phyloP scores from a whole-genome alignment of 331 rosid species.

The Rhamnella rubrinervis region DNA sequence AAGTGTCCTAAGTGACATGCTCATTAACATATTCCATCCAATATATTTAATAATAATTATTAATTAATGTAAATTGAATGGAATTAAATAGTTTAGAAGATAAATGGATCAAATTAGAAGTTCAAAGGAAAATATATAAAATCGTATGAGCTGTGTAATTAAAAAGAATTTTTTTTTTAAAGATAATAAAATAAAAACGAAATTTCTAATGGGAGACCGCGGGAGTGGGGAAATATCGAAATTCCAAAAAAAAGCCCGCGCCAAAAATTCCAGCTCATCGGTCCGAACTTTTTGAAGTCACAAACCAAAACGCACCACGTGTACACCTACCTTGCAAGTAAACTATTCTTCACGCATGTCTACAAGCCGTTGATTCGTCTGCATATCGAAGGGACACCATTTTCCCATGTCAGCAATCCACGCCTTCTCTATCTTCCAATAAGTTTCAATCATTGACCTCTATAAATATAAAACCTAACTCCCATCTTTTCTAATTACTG shows the following conservation, averaged over 20 bases:
- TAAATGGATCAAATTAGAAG: no score
- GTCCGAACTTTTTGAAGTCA: background rate
- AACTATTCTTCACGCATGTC: slow-evolving; percentile 1
- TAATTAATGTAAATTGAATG: no score
- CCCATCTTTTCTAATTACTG: background rate
- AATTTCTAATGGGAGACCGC: no score
- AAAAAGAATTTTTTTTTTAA: no score
- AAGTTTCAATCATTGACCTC: background rate
- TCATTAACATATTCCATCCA: no score
- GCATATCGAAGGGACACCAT: background rate
- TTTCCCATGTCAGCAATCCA: slow-evolving; percentile 2
- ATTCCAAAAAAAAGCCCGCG: background rate
- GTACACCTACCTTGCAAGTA: background rate
- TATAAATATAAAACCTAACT: background rate
- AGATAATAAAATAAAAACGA: no score
- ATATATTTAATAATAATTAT: no score
- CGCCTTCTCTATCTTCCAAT: background rate
- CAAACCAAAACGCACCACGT: background rate
- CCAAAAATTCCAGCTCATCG: background rate
- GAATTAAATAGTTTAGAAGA: no score
- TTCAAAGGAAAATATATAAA: no score
- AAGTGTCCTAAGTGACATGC: no score
- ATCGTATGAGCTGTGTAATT: no score
- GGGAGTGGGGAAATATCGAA: no score
- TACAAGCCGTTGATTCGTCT: background rate